Base-by-base conservation (phyloP, 2,329 filamentous ascomycete species). In the Colletotrichum agaves region DNA sequence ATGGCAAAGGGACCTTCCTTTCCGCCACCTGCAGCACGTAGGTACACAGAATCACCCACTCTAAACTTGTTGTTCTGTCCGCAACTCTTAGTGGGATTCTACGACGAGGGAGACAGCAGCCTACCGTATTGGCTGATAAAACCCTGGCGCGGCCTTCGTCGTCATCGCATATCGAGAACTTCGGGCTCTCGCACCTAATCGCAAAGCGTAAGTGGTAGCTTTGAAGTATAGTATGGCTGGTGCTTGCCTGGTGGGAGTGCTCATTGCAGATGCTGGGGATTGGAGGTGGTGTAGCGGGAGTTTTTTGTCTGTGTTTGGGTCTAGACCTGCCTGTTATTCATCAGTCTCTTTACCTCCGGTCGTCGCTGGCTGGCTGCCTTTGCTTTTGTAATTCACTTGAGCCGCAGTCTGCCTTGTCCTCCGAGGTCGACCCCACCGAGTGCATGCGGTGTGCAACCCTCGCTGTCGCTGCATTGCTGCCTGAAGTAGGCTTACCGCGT, bases 11-110 rank as follows among this genome's bases (percentile, higher is more conserved):
- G 49, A 53, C 49, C 49, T 53, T 53, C 49, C 5, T 53, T 35
- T 7, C 49, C 49, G 17, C 49, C 49, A 15, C 49, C 49, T n/a
- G 15, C 27, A 39, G 37, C 15, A 17, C 31, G 15, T 17, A 53
- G 49, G n/a, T 53, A 53, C 31, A 53, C 49, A 15, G 23, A 35
- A 53, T 53, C 49, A 11, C 49, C 49, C 49, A 53, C 49, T 37
- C 49, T 53, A 15, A 53, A 53, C 49, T 53, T 53, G 49, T 53
- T 53, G 4, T 53, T 53, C 49, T 53, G n/a, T 53, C 23, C 49
- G n/a, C 31, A n/a, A 37, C 4, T 35, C 4, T 53, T 11, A 53
- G 49, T 19, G 23, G 27, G 31, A 37, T 33, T 33, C 4, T 8
- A 19, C 19, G 27, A 53, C 31, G 31, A 50, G 21, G 49, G 49